Evolutionary conservation across 495 filamentous ascomycete genomes (phyloP).

Genomic region (Glonium stellatum): DNA sequence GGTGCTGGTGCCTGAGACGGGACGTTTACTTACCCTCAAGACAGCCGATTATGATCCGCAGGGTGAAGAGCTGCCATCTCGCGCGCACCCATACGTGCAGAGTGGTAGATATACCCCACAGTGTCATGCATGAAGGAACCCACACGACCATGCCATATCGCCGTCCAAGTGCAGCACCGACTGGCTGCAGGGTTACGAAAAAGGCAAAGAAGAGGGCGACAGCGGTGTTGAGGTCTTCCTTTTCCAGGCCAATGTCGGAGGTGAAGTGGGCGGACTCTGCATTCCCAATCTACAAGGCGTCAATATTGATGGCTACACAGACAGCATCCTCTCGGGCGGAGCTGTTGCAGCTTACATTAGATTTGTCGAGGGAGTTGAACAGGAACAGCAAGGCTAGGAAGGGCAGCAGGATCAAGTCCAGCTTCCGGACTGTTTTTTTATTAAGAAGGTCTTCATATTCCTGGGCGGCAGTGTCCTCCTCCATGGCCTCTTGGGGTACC

Average conservation of each 20-base stretch:
- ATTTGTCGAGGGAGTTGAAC: conserved; percentile 47
- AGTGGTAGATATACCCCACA: conserved; percentile 49
- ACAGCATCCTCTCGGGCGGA: background rate
- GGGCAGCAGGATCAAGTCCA: conserved; percentile 45
- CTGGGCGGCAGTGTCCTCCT: background rate
- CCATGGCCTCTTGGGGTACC: background rate
- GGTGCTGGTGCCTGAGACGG: too few species aligned
- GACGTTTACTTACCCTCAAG: conserved; percentile 32
- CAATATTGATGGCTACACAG: background rate
- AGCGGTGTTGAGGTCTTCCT: conserved; percentile 47
- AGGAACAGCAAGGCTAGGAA: conserved; percentile 48
- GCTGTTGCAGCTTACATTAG: conserved; percentile 31
- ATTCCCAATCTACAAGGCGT: conserved; percentile 39
- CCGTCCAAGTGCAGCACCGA: conserved; percentile 49
- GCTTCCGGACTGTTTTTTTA: conserved; percentile 34
- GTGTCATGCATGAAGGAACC: conserved; percentile 50
- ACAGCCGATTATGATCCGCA: conserved; percentile 41
- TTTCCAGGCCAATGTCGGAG: conserved; percentile 38
- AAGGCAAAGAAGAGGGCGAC: conserved; percentile 50
- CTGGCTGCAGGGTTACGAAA: conserved; percentile 51
- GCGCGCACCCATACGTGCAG: conserved; percentile 38
- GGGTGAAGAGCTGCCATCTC: conserved; percentile 36
- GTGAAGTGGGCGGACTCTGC: conserved; percentile 48
- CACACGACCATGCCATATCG: conserved; percentile 45
- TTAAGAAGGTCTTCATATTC: conserved; percentile 13